A percentile compares a stretch with the other conserved stretches of the same genome.
phyloP scores from a whole-genome alignment of 176 grass and related monocot species.

The Carex littledalei region DNA sequence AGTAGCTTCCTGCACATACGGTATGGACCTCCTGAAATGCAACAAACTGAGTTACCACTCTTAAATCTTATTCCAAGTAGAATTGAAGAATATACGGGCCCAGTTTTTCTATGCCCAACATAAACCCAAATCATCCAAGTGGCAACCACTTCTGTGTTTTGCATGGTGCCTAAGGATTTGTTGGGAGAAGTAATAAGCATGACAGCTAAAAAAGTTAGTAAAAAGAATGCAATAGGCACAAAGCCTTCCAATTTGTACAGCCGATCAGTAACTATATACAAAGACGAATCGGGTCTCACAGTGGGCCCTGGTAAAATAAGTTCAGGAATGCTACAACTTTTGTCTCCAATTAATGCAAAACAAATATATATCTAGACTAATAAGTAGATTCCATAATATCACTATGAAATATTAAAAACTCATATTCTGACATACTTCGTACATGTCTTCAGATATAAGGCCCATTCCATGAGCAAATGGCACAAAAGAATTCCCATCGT shows the following conservation, averaged over 20 bases:
- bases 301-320: not conserved
- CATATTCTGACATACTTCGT: constrained; percentile 31
- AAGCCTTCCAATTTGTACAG: not conserved
- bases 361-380: not conserved
- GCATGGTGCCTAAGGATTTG: not conserved
- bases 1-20: constrained; percentile 61
- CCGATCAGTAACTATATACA: not conserved
- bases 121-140: not conserved
- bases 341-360: not conserved
- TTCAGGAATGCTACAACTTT: not conserved
- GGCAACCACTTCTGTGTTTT: not conserved
- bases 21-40: constrained; percentile 48
- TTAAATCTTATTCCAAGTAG: not conserved
- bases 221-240: not conserved
- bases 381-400: not conserved
- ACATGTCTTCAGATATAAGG: constrained; percentile 67
- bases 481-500: constrained; percentile 76
- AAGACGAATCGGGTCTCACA: not conserved
- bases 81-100: not conserved
- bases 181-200: not conserved
- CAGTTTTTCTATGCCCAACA: not conserved
- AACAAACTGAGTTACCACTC: not conserved
- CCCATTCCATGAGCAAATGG: constrained; percentile 90
- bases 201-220: not conserved
- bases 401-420: constrained; percentile 1